These are phyloP conservation scores for Fusarium albidum DNA, from an alignment of 2,329 filamentous ascomycete genomes.

Conservation along the genomic window DNA sequence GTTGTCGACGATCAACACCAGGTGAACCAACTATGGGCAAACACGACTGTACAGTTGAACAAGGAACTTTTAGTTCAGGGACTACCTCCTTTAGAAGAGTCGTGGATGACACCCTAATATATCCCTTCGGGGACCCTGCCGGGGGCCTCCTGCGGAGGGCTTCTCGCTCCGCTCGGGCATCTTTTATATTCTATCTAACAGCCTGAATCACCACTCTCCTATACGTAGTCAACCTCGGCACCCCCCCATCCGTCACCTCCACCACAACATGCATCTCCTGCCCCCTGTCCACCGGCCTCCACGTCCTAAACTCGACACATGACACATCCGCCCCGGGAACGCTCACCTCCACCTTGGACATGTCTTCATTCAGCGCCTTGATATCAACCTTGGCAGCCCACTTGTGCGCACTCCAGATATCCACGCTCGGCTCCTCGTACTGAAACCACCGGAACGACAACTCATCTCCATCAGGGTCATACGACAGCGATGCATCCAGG, in stretches of 20 bases:
- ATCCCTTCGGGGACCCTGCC: too few species aligned
- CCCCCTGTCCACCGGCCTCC: constrained; percentile 47
- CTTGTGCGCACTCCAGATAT: constrained; percentile 50
- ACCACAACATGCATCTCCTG: constrained; percentile 57
- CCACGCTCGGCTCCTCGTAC: constrained; percentile 48
- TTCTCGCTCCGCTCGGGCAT: too few species aligned
- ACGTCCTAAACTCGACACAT: constrained; percentile 40
- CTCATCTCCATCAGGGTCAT: constrained; percentile 54
- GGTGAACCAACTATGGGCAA: too few species aligned
- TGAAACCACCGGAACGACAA: constrained; percentile 59
- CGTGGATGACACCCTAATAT: too few species aligned
- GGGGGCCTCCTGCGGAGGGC: too few species aligned
- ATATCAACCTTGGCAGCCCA: constrained; percentile 44
- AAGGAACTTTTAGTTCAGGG: too few species aligned
- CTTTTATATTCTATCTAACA: not conserved
- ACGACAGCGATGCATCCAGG: constrained; percentile 54
- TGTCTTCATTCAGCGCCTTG: constrained; percentile 9
- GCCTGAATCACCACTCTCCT: constrained; percentile 49
- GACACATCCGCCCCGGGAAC: constrained; percentile 50
- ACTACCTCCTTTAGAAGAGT: too few species aligned
- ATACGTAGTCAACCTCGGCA: constrained; percentile 54
- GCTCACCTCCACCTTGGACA: constrained; percentile 42
- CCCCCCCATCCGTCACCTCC: constrained; percentile 54
- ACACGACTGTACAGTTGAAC: too few species aligned
- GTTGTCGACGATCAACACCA: too few species aligned